Conservation (phyloP, 495 filamentous ascomycete genomes). For the Trichoderma erinaceum region DNA sequence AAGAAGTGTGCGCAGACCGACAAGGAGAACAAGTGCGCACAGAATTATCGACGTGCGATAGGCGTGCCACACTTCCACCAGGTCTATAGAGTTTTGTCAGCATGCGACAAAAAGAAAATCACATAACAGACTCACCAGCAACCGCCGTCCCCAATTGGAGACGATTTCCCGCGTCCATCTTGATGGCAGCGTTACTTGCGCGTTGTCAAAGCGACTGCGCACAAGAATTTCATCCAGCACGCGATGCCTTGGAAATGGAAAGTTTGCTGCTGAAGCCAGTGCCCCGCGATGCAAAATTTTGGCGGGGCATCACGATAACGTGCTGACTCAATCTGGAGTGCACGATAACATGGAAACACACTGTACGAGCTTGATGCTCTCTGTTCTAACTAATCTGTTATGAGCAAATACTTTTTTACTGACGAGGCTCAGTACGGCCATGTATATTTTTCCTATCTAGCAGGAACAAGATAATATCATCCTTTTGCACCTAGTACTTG, state of each 20-base stretch:
- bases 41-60: constrained; percentile 48
- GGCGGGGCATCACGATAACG: constrained; percentile 11
- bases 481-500: too few species aligned
- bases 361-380: too few species aligned
- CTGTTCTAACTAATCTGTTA: too few species aligned
- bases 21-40: constrained; percentile 32
- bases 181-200: neutral
- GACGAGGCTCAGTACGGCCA: too few species aligned
- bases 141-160: neutral
- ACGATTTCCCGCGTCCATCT: constrained; percentile 4
- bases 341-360: neutral
- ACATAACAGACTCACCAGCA: neutral
- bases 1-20: constrained; percentile 36
- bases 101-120: neutral
- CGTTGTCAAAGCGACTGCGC: neutral
- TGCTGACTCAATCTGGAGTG: constrained; percentile 4
- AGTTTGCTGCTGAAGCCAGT: neutral
- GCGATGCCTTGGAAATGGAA: neutral
- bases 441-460: too few species aligned
- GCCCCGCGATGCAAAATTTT: constrained; percentile 14
- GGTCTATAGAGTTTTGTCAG: constrained; percentile 29
- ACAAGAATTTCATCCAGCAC: neutral
- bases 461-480: too few species aligned
- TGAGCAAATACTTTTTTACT: too few species aligned
- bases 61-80: constrained; percentile 50